A percentile compares a stretch with the other conserved stretches of the same genome.
These are phyloP conservation scores for Gastrolobium villosum DNA, from an alignment of 306 rosid genomes.

Conservation along the genomic window DNA sequence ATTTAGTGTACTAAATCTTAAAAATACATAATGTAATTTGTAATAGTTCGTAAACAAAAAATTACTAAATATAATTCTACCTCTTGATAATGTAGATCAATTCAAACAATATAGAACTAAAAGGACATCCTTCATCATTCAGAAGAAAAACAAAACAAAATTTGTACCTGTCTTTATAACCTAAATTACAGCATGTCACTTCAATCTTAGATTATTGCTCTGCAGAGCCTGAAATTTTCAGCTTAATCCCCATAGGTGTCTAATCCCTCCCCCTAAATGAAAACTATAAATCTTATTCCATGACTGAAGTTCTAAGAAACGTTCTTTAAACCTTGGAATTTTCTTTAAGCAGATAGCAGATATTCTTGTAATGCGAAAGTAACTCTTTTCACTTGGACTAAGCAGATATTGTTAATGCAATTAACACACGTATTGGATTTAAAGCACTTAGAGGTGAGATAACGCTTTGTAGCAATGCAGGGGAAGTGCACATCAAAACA, in stretches of 20 bases:
- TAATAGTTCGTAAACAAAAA: background rate
- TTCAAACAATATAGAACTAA: constrained; percentile 3
- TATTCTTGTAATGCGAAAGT: no score
- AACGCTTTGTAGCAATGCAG: background rate
- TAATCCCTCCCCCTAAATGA: no score
- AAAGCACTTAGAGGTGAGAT: background rate
- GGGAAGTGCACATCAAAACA: background rate
- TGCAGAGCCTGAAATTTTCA: constrained; percentile 30
- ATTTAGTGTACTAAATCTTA: no score
- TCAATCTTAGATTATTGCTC: background rate
- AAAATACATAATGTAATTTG: background rate
- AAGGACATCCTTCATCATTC: background rate
- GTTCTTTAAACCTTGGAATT: no score
- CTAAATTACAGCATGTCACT: constrained; percentile 36
- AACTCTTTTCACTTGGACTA: background rate
- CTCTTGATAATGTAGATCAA: background rate
- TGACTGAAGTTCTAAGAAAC: no score
- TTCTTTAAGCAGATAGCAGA: no score
- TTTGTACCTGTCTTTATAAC: background rate
- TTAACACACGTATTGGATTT: background rate
- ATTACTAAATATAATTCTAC: background rate
- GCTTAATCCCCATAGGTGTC: no score
- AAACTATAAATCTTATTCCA: no score
- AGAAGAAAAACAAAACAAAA: constrained; percentile 40
- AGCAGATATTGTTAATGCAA: background rate